Evolutionary conservation across 2,329 filamentous ascomycete species (phyloP).

Genomic region (Claviceps paspali): DNA sequence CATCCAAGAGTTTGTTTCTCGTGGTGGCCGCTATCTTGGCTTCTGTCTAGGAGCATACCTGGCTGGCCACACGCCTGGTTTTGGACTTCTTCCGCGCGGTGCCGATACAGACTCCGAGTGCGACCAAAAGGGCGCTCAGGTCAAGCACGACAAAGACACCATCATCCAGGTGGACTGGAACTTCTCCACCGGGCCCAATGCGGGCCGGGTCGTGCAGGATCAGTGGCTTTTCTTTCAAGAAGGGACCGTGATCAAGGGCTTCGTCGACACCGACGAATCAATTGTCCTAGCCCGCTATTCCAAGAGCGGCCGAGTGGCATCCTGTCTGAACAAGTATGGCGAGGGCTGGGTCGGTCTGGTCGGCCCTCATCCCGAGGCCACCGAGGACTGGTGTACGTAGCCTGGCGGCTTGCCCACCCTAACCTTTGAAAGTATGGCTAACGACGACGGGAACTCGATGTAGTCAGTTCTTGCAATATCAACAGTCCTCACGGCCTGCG

Average conservation of each 20-base stretch:
- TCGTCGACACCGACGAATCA: conserved; percentile 5
- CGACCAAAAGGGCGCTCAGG: conserved; percentile 8
- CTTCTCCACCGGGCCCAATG: conserved; percentile 8
- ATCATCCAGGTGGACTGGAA: conserved; percentile 13
- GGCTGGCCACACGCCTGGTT: conserved; percentile 11
- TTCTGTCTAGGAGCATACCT: conserved; percentile 16
- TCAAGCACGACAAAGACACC: conserved; percentile 9
- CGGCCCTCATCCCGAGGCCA: conserved; percentile 14
- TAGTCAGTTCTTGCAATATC: conserved; percentile 6
- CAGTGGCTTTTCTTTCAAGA: conserved; percentile 16
- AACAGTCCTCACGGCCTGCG: conserved; percentile 11
- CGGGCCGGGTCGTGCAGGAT: conserved; percentile 7
- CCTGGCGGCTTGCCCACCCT: too few relatives aligned
- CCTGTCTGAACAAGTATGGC: conserved; percentile 11
- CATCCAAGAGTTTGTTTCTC: conserved; percentile 10
- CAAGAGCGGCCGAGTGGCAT: conserved; percentile 10
- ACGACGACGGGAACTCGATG: background rate
- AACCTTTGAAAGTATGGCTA: too few relatives aligned
- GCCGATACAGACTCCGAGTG: conserved; percentile 8
- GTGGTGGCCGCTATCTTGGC: conserved; percentile 13
- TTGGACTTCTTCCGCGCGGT: conserved; percentile 9
- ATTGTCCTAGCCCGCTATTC: conserved; percentile 12
- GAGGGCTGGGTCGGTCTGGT: conserved; percentile 13
- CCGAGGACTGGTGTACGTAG: conserved; percentile 13
- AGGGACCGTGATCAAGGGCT: conserved; percentile 10